Evolutionary conservation across 2,329 filamentous ascomycete species (phyloP), one percentile per base, ranked within the genome.

Genomic region (Hirsutella thompsonii): DNA sequence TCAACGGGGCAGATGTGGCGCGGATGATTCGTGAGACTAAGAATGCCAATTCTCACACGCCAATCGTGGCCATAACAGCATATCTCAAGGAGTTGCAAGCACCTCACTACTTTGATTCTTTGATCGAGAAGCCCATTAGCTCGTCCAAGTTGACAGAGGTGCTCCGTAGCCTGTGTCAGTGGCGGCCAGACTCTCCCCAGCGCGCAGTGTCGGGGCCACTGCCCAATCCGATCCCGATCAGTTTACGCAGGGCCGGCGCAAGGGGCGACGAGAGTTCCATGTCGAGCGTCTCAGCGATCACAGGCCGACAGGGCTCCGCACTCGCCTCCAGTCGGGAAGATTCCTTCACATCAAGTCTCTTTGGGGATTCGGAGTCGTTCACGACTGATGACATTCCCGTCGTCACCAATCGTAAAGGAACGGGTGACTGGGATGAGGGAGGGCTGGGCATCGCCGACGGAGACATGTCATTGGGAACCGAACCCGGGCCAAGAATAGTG

Each of bases 11-110:
- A 11, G 92, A 98, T 57, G 86, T 98, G 42, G 90, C 92, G 39
- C 83, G 92, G 28, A 98, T 98, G 92, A 88, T 98, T 50, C 81
- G 92, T 37, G 90, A 96, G 57, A 95, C 90, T 1, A 92, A 90
- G 65, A 95, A 95, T 58, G 79, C 86, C 44, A 98, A 98, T 57
- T 83, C 85, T 0, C 81, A 92, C 51, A 98, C 92, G 0, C 92
- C 92, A 0, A 94, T 98, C 46, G 87, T 98, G 42, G 89, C 88
- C 37, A 90, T 98, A 28, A 98, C 92, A 3, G 90, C 92, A 6
- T 98, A 98, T 59, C 68, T 98, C n/a, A 96, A 96, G 58, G 92
- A 98, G 55, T 70, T 98, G 2, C 89, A 92, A 50, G 88, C 89
- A 44, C 86, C 87, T 3, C 90, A 98, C 62, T 86, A 95, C 60